Evolutionary conservation across 768 basidiomycete genomes (phyloP), one percentile per base, ranked within the genome.

Genomic region (Serendipita vermifera): DNA sequence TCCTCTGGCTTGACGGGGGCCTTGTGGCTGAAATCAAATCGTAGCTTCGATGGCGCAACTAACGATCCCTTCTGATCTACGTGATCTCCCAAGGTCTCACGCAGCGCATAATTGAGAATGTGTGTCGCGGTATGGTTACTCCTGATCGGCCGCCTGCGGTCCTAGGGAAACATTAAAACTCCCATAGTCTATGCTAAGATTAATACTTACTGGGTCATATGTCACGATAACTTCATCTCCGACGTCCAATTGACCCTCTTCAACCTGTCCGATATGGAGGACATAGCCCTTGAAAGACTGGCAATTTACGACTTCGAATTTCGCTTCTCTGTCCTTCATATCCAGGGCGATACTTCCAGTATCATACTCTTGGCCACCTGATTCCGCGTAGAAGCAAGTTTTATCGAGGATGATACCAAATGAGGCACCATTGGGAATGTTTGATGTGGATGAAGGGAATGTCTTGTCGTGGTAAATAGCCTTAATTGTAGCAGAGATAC

Each of bases 51-150:
- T 0, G 92, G 90, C 1, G 96, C 92, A 60, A 99, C 96, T 41
- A 99, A 80, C 3, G 96, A 98, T 31, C 96, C 96, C 66, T 88
- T 96, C 68, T 99, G 96, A 68, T 98, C 96, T 58, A 98, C 85
- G 64, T 98, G 96, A 66, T 97, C 92, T 24, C 96, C 96, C 9
- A 98, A 81, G 9, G 90, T 80, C 65, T 98, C 96, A 33, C 96
- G 86, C 2, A 99, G 79, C 55, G 75, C 80, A 65, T 77, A 99
- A 73, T 99, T 99, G 63, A 99, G 85, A 63, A 99, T 96, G 67
- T 99, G 96, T 0, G 96, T 99, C 20, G 85, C 96, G 26, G 96
- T 98, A 72, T 99, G 96, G 65, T 99, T 99, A 70, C 91, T 98
- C 55, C 93, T 83, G 51, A 99, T 72, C 0, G 94, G 93, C 87